Percentiles rank a stretch among this genome's conserved stretches.
Conservation (phyloP, 768 basidiomycete species). For the Boletellus ananiceps region DNA sequence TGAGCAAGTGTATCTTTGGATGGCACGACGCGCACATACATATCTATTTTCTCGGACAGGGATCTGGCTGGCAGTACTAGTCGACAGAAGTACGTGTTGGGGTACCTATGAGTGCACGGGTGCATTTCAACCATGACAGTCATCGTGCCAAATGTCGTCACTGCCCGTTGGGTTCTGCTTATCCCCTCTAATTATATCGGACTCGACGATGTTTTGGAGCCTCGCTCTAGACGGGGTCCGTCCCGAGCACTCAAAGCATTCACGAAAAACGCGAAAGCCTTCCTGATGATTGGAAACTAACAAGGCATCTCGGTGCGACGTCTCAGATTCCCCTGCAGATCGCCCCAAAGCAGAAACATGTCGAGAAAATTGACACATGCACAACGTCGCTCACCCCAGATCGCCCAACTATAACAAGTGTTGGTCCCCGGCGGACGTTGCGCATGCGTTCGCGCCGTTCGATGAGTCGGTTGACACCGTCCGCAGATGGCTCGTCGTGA, state of each 20-base stretch:
- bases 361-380: constrained; percentile 22
- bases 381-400: constrained; percentile 34
- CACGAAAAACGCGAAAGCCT: constrained; percentile 38
- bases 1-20: no score
- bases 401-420: constrained; percentile 28
- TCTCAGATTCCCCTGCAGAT: constrained; percentile 27
- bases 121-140: no score
- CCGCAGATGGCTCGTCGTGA: constrained; percentile 25
- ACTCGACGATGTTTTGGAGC: no score
- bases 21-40: no score
- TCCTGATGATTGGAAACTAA: constrained; percentile 35
- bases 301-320: constrained; percentile 33
- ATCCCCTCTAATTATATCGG: background rate
- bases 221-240: constrained; percentile 6
- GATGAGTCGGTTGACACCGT: constrained; percentile 22
- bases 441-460: constrained; percentile 24
- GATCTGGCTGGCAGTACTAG: no score
- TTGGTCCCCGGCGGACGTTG: constrained; percentile 29
- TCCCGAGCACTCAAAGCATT: constrained; percentile 22
- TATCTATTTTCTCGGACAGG: no score
- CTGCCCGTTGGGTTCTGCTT: no score
- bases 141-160: no score
- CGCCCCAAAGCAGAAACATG: constrained; percentile 31
- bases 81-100: no score
- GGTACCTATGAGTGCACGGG: no score